A percentile compares a stretch with the other conserved stretches of the same genome.
Evolutionary conservation across 257 asterid species (phyloP).

Genomic region (Solanum ossicruentum): DNA sequence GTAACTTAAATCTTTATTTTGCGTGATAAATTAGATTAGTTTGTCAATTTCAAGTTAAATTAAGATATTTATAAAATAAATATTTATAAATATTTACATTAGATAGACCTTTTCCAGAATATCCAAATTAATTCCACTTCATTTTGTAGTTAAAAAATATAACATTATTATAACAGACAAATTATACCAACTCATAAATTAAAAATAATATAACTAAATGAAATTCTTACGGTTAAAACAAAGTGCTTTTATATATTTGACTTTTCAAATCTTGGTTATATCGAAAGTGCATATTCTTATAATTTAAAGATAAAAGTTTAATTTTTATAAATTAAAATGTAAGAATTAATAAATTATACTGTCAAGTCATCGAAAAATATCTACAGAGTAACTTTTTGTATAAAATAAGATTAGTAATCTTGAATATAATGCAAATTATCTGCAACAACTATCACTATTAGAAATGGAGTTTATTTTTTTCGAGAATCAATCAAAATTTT

Average conservation of each 20-base stretch:
- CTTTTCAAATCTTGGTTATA: not conserved
- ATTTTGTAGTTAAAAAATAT: not conserved
- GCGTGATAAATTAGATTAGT: not conserved
- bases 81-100: not conserved
- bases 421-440: too few relatives aligned
- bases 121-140: not conserved
- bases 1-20: too few relatives aligned
- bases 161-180: not conserved
- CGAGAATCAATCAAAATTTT: too few relatives aligned
- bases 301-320: too few relatives aligned
- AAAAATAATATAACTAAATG: not conserved
- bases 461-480: too few relatives aligned
- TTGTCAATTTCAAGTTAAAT: not conserved
- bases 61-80: not conserved
- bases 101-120: not conserved
- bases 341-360: too few relatives aligned
- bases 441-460: too few relatives aligned
- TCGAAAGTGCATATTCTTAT: not conserved
- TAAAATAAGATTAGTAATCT: too few relatives aligned
- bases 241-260: not conserved
- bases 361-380: not conserved
- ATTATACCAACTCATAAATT: not conserved
- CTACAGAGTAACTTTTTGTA: too few relatives aligned
- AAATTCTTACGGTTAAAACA: not conserved
- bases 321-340: too few relatives aligned